phyloP scores from a whole-genome alignment of 345 rosid species.

The Citrus inodora region DNA sequence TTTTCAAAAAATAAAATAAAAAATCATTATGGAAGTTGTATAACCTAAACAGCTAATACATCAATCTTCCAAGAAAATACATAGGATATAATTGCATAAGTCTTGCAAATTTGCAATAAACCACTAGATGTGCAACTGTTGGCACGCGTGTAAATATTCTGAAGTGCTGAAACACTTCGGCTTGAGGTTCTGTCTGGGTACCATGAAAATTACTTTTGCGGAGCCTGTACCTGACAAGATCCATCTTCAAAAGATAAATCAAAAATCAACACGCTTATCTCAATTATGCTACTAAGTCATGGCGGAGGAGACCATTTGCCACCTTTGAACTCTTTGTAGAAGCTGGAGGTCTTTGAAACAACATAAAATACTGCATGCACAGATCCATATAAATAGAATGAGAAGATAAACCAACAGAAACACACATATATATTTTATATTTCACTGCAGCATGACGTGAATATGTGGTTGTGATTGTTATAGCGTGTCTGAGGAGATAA shows the following conservation, averaged over 20 bases:
- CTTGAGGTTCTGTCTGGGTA: not conserved
- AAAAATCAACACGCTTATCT: not conserved
- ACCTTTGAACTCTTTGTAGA: conserved; percentile 55
- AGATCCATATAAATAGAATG: not conserved
- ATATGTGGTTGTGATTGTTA: not conserved
- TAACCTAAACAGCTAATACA: no score
- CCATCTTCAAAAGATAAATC: not conserved
- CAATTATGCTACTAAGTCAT: not conserved
- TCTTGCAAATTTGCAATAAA: not conserved
- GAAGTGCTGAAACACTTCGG: not conserved
- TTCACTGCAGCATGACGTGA: not conserved
- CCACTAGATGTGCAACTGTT: not conserved
- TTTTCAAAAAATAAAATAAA: not conserved
- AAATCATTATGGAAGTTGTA: not conserved
- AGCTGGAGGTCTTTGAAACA: conserved; percentile 64
- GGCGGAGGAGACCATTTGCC: conserved; percentile 61
- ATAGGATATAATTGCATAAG: not conserved
- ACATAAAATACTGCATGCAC: conserved; percentile 56
- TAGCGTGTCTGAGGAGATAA: not conserved
- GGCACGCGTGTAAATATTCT: not conserved
- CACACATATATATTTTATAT: not conserved
- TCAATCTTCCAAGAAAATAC: not conserved
- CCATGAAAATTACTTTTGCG: not conserved
- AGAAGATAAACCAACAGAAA: not conserved
- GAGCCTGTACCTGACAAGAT: not conserved